phyloP scores from a whole-genome alignment of 495 filamentous ascomycete genomes.

The Penicillium riverlandense region DNA sequence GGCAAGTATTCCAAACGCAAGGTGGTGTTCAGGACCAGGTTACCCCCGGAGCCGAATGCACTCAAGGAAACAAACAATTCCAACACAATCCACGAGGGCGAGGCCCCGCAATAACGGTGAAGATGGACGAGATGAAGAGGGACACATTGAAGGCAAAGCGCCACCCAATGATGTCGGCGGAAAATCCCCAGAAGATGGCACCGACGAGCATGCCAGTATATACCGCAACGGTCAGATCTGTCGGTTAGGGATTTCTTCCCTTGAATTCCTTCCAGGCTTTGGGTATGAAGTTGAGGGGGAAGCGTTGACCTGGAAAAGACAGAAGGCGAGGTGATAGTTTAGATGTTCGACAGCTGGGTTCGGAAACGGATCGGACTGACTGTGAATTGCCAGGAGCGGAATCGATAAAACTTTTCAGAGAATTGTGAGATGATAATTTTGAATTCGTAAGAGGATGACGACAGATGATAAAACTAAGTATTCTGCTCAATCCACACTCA shows the following conservation, averaged over 20 bases:
- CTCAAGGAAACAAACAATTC: constrained; percentile 39
- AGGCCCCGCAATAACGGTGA: constrained; percentile 43
- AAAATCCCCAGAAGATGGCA: constrained; percentile 48
- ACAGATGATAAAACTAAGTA: no score
- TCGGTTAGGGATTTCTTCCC: constrained; percentile 29
- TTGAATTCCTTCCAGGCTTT: constrained; percentile 55
- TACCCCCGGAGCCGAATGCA: constrained; percentile 54
- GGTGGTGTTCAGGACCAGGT: constrained; percentile 62
- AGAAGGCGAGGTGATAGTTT: no score
- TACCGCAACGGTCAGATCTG: constrained; percentile 53
- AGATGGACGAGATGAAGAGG: constrained; percentile 40
- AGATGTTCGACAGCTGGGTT: no score
- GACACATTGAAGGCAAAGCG: constrained; percentile 47
- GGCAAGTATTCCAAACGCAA: constrained; percentile 49
- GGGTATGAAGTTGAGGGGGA: no score
- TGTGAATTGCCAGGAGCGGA: no score
- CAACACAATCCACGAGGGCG: constrained; percentile 42
- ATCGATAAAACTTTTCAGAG: no score
- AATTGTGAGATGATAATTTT: no score
- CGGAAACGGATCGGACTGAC: no score
- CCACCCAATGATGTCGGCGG: constrained; percentile 47
- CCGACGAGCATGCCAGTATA: constrained; percentile 49
- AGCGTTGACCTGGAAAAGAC: no score
- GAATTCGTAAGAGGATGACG: no score
- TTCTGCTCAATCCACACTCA: no score